Evolutionary conservation across 176 grass and related monocot species (phyloP), one percentile per base, ranked within the genome.

Genomic region (Calamus simplicifolius): DNA sequence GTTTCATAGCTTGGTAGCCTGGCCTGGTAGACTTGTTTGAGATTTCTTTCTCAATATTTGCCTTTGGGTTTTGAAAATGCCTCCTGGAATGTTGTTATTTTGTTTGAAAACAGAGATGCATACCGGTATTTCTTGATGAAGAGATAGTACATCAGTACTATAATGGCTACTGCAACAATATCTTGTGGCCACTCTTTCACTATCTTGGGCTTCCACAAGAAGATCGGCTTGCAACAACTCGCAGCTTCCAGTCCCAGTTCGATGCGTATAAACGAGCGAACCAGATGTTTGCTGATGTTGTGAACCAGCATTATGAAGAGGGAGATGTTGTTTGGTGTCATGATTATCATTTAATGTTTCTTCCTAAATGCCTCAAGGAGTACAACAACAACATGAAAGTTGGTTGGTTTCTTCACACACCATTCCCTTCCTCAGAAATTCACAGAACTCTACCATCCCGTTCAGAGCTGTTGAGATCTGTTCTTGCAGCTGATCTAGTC

Each of bases 291-390:
- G 94, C 94, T 6, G 88, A 93, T 27, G 94, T 99, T 14, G 94
- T 99, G n/a, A 93, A 85, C 73, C 60, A 85, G 81, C 88, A 99
- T 77, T 99, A 99, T 72, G 79, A 99, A 73, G 85, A 99, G 56
- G 94, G 94, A 16, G 94, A 99, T 75, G 94, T 99, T 5, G 90
- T 99, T 64, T 99, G 94, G 94, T 99, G 94, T 64, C 94, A 99
- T 62, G 94, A 99, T 69, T 99, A 99, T 71, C 94, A 99, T 68
- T 81, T 99, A 54, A 99, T 99, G 94, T 99, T 89, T 70, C 79
- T 99, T 35, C 94, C 94, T 35, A 93, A 81, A 70, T 99, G 94
- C 53, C 82, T 99, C 49, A 99, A 99, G 17, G 94, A 99, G 4
- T 79, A 93, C 64, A 81, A 99, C 73, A 86, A 60, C 79, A 85